Conservation (phyloP, 257 asterid species). For the Oldenlandia corymbosa region DNA sequence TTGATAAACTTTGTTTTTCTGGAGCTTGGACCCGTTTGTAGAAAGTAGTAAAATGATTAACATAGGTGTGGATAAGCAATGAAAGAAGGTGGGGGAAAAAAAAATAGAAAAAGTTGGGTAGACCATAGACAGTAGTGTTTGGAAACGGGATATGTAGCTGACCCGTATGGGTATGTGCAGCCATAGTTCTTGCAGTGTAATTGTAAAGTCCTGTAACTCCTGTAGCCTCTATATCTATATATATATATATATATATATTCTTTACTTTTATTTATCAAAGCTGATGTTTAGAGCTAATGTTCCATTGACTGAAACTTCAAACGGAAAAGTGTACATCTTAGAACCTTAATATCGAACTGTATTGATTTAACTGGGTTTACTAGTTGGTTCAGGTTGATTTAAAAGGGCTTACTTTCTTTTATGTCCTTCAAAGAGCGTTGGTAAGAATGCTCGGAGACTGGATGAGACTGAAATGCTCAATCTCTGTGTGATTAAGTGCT, state of each 20-base stretch:
- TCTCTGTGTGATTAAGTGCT: too few species aligned
- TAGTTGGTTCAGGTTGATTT: background rate
- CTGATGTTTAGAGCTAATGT: background rate
- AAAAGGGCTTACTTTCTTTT: too few species aligned
- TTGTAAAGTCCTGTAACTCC: too few species aligned
- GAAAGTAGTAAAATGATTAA: conserved; percentile 34
- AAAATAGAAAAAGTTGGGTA: conserved; percentile 13
- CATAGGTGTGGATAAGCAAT: conserved; percentile 49
- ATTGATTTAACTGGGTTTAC: background rate
- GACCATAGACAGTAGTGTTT: too few species aligned
- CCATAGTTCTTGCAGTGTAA: conserved; percentile 39
- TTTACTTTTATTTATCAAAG: background rate
- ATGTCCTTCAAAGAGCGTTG: too few species aligned
- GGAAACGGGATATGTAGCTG: conserved; percentile 4
- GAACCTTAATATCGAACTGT: background rate
- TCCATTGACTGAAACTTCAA: too few species aligned
- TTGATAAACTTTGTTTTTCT: conserved; percentile 22
- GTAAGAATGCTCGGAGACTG: too few species aligned
- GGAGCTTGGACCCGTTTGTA: conserved; percentile 25
- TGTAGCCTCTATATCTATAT: too few species aligned
- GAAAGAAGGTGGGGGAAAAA: too few species aligned
- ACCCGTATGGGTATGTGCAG: conserved; percentile 1
- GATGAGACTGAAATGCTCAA: too few species aligned
- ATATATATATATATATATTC: too few species aligned
- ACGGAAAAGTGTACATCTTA: background rate